phyloP scores from a whole-genome alignment of 768 basidiomycete species.

The Xanthoconium purpureum region DNA sequence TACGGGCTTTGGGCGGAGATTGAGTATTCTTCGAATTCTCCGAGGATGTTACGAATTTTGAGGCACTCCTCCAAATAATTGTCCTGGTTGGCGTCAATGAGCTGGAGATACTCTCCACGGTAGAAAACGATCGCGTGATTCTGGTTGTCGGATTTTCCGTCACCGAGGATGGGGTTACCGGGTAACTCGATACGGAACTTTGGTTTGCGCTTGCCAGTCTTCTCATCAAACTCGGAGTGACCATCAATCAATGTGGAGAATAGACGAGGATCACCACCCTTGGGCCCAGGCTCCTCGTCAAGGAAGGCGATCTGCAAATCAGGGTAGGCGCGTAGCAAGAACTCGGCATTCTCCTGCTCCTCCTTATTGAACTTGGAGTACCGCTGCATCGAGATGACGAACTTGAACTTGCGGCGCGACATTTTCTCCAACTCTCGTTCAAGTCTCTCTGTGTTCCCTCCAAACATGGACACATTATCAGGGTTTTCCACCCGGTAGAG shows the following conservation, averaged over 20 bases:
- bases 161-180: constrained; percentile 97
- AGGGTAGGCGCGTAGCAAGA: constrained; percentile 95
- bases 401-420: constrained; percentile 98
- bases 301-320: constrained; percentile 98
- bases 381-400: constrained; percentile 97
- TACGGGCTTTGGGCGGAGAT: constrained; percentile 93
- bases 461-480: constrained; percentile 92
- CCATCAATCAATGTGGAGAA: constrained; percentile 96
- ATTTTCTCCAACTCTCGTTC: constrained; percentile 96
- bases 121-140: constrained; percentile 99
- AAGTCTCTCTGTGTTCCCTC: constrained; percentile 92
- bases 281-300: constrained; percentile 90
- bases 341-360: constrained; percentile 97
- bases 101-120: constrained; percentile 96
- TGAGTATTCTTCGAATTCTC: constrained; percentile 94
- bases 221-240: constrained; percentile 91
- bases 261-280: constrained; percentile 82
- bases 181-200: constrained; percentile 98
- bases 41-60: constrained; percentile 96
- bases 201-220: constrained; percentile 84
- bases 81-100: constrained; percentile 99
- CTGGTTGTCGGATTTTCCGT: constrained; percentile 99
- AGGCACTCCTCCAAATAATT: constrained; percentile 99
- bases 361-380: constrained; percentile 99
- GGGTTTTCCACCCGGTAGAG: constrained; percentile 99